A percentile compares a stretch with the other conserved stretches of the same genome.
These are phyloP conservation scores for Grosmannia serpens DNA, from an alignment of 2,329 filamentous ascomycete genomes.

Conservation along the genomic window DNA sequence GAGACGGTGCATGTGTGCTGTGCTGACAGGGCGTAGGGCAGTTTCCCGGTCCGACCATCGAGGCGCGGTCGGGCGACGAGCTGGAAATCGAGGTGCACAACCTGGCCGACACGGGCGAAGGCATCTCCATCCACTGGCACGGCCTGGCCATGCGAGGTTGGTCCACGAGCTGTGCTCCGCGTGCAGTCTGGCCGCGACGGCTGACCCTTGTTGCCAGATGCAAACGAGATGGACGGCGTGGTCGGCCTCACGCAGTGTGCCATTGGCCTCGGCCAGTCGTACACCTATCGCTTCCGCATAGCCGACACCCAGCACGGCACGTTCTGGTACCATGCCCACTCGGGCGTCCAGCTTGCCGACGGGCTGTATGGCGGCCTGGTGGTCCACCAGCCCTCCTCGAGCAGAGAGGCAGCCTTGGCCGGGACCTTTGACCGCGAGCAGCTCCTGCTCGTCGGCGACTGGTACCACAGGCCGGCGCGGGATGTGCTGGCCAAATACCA, in stretches of 20 bases:
- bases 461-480: conserved; percentile 2
- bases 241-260: conserved; percentile 53
- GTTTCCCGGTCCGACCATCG: conserved; percentile 6
- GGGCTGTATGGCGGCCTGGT: conserved; percentile 6
- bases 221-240: conserved; percentile 60
- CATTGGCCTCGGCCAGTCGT: conserved; percentile 47
- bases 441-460: conserved; percentile 7
- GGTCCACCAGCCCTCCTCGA: background rate
- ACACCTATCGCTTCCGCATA: conserved; percentile 60
- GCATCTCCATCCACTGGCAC: conserved; percentile 5
- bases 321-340: conserved; percentile 42
- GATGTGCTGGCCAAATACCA: background rate
- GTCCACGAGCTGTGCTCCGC: too few relatives aligned
- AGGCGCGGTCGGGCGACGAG: conserved; percentile 4
- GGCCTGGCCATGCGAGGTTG: conserved; percentile 2
- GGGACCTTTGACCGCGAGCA: background rate
- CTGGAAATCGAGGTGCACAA: conserved; percentile 5
- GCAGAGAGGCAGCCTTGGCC: background rate
- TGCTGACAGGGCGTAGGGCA: background rate
- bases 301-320: conserved; percentile 39
- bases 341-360: conserved; percentile 3
- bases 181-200: background rate
- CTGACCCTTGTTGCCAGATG: background rate
- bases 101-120: background rate
- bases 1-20: background rate